Evolutionary conservation across 495 filamentous ascomycete species (phyloP), one percentile per base, ranked within the genome.

Genomic region (Oleoguttula mirabilis): DNA sequence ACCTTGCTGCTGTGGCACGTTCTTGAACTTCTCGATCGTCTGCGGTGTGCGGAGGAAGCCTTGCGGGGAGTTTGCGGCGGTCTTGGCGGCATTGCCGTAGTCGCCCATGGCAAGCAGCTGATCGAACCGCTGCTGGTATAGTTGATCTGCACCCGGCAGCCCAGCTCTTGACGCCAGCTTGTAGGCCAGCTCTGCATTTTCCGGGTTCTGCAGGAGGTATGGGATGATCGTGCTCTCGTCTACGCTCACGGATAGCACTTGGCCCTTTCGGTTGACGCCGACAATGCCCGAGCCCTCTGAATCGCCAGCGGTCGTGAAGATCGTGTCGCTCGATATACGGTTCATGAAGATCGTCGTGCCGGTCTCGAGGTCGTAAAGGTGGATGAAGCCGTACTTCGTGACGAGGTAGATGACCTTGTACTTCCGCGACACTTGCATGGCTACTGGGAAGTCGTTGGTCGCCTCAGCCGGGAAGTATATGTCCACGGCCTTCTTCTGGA

Each of bases 321-420:
- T 96, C 0, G 90, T 99, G 58, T 99, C 90, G 66, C 86, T 92
- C 16, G 90, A 99, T 55, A 99, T 99, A 38, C 90, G 82, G 66
- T 99, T 96, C 88, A 99, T 94, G 75, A 94, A 99, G 57, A 99
- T 88, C 58, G 86, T 90, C n/a, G 83, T 84, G 24, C 84, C 90
- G 4, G 84, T 88, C 66, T 96, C 90, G 32, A 99, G 75, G 55
- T 99, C 90, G 62, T 96, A 96, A 8, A 99, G 74, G 62, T 99
- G 90, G 51, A 99, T 96, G 65, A 96, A 99, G 31, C 90, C 90
- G 58, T 95, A 99, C 60, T 99, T 99, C 14, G 90, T 99, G 41
- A 96, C 84, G 28, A 99, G 75, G 61, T 95, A 95, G 43, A 96
- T 82, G 55, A 99, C 71, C 54, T 84, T 87, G 67, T 96, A 99